Evolutionary conservation across 495 filamentous ascomycete genomes (phyloP), one percentile per base, ranked within the genome.

Genomic region (Pyrenula aspistea): DNA sequence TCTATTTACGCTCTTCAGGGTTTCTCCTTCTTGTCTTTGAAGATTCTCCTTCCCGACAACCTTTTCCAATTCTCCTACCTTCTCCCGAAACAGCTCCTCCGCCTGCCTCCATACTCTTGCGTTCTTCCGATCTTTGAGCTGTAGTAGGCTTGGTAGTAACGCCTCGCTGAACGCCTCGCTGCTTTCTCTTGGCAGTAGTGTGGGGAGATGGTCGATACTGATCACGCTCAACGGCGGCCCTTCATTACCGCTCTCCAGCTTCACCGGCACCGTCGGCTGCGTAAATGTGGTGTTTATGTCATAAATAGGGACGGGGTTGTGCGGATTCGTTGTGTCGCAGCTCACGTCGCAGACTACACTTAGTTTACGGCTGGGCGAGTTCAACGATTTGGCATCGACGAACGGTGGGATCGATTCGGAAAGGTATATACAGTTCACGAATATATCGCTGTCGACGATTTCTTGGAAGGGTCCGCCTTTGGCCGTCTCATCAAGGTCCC

Each of bases 361-460:
- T 49, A 98, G 77, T 60, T 83, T 85, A 59, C 92, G 83, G 59
- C 77, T 78, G 3, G 89, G 82, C 21, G 73, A 63, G 55, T 79
- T 76, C 22, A 97, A 79, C 25, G 80, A 83, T 58, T 89, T 78
- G 20, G 74, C 61, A 62, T 87, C 82, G 55, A 96, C 80, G 67
- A 94, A 93, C 21, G 80, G 78, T 1, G 84, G 83, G 53, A 89
- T 87, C 56, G 79, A 74, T 15, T 76, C 68, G 49, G 75, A 79
- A 15, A 96, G 81, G 70, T 95, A 96, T 62, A 95, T 92, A 77
- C 88, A 94, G 77, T 95, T 95, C 68, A 95, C 76, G 67, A 95
- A 93, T 62, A 94, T 89, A 54, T 78, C 73, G 10, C 65, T 62
- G 63, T 91, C 85, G 56, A 86, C 73, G 66, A 96, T 93, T 72